Evolutionary conservation across 257 asterid genomes (phyloP), one percentile per base, ranked within the genome.

Genomic region (Nicotiana knightiana): DNA sequence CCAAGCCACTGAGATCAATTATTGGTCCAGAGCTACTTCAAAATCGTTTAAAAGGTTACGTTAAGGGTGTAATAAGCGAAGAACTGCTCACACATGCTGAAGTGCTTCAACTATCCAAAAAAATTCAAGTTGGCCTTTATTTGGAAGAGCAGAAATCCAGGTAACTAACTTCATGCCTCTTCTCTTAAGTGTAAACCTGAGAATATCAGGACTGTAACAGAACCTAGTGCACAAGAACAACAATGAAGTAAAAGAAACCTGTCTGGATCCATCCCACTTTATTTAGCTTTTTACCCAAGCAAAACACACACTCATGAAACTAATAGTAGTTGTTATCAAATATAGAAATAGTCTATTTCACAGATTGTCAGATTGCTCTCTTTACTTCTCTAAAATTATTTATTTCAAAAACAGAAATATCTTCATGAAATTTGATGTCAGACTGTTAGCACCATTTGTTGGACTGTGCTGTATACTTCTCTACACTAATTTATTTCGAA

Each of bases 31-130:
- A 92, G 64, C 86, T 91, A 83, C 90, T 88, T 85, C 92, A 86
- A 81, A 93, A 77, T 84, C 96, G 91, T 59, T 54, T 85, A 67
- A 93, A 85, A 86, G 96, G 97, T 37, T 93, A 92, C 82, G 92
- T 91, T 2, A 95, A 89, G 85, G 98, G 97, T 65, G 89, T 84
- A 26, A 82, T 85, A 68, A 89, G 87, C 76, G 93, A 90, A 11
- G 96, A 89, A 65, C 84, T 96, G 85, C 98, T 96, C 84, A 89
- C 94, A 55, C 99, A 96, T 77, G 79, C 88, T 9, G 90, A 94
- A 87, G 99, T 96, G 21, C 92, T 96, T 75, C 97, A 87, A 67
- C 92, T 96, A 16, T 96, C 98, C 0, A 87, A 89, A 66, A 91
- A 87, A 79, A 93, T 96, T 28, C 88, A 93, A 87, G 86, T 82